A percentile compares a stretch with the other conserved stretches of the same genome.
Conservation (phyloP, 2,329 filamentous ascomycete genomes). For the Pseudocercospora macadamiae region DNA sequence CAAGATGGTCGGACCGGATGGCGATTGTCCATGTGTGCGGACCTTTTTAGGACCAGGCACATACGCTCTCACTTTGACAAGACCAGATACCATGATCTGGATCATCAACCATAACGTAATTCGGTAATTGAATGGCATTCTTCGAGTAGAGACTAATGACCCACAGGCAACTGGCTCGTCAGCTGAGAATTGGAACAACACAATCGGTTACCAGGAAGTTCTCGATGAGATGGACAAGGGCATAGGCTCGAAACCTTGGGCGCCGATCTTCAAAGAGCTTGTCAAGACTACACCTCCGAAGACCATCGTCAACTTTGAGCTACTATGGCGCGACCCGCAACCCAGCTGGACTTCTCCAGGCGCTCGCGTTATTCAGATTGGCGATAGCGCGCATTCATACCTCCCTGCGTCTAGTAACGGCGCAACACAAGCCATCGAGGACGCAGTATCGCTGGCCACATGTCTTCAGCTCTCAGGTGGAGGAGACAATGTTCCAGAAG, state of each 20-base stretch:
- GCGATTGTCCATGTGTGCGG: conserved; percentile 49
- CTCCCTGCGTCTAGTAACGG: conserved; percentile 50
- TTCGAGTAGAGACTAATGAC: too few species aligned
- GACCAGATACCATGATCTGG: conserved; percentile 54
- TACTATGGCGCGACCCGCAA: conserved; percentile 52
- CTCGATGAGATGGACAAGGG: conserved; percentile 50
- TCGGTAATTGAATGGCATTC: too few species aligned
- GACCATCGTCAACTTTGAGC: conserved; percentile 54
- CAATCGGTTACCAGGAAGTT: conserved; percentile 50
- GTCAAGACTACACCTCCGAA: conserved; percentile 49
- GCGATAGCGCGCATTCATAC: conserved; percentile 50
- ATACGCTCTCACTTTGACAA: conserved; percentile 50
- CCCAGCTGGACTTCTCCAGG: conserved; percentile 48
- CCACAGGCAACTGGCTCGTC: conserved; percentile 47
- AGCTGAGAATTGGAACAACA: conserved; percentile 52
- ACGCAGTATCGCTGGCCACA: conserved; percentile 49
- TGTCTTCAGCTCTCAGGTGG: conserved; percentile 44
- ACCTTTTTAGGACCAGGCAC: conserved; percentile 49
- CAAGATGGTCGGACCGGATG: conserved; percentile 43
- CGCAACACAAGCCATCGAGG: conserved; percentile 53
- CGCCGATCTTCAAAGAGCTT: conserved; percentile 50
- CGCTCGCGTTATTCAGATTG: conserved; percentile 49
- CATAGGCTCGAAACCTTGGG: conserved; percentile 49
- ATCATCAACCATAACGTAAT: conserved; percentile 53
- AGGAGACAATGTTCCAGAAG: conserved; percentile 36